phyloP scores from a whole-genome alignment of 306 rosid species.

The Vigna mungo region DNA sequence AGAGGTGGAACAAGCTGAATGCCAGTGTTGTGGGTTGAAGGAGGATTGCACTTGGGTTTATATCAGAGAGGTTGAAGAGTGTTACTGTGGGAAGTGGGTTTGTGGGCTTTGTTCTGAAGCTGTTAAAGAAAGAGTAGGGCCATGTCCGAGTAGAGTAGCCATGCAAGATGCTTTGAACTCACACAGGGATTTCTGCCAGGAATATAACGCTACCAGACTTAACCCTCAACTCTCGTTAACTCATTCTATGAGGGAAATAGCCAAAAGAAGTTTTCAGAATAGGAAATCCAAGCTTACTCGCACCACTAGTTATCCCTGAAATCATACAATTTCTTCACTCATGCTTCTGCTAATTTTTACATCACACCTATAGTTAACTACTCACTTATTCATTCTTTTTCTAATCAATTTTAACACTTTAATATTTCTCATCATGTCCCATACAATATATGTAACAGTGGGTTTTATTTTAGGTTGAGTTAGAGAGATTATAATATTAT shows the following conservation, averaged over 20 bases:
- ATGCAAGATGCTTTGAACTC: conserved; percentile 55
- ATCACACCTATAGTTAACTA: background rate
- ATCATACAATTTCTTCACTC: too few species aligned
- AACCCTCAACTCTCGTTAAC: conserved; percentile 75
- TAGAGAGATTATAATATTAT: background rate
- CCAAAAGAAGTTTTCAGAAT: conserved; percentile 54
- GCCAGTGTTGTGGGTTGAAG: conserved; percentile 71
- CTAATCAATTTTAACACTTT: background rate
- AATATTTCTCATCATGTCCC: background rate
- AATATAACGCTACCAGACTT: conserved; percentile 58
- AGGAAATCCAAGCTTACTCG: conserved; percentile 54
- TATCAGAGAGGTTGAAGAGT: conserved; percentile 49
- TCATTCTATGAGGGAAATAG: conserved; percentile 64
- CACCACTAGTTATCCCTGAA: conserved; percentile 59
- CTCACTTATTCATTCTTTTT: too few species aligned
- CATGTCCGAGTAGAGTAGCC: conserved; percentile 15
- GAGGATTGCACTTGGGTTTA: conserved; percentile 71
- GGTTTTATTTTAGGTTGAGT: background rate
- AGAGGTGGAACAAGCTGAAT: conserved; percentile 61
- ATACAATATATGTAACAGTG: background rate
- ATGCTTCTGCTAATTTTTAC: background rate
- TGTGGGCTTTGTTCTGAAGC: conserved; percentile 88
- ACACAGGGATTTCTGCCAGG: conserved; percentile 60
- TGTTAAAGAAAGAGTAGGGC: conserved; percentile 56
- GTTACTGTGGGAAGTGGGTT: conserved; percentile 64